These are phyloP conservation scores for Domatiomyces globalis DNA, from an alignment of 2,329 filamentous ascomycete genomes.

Conservation along the genomic window DNA sequence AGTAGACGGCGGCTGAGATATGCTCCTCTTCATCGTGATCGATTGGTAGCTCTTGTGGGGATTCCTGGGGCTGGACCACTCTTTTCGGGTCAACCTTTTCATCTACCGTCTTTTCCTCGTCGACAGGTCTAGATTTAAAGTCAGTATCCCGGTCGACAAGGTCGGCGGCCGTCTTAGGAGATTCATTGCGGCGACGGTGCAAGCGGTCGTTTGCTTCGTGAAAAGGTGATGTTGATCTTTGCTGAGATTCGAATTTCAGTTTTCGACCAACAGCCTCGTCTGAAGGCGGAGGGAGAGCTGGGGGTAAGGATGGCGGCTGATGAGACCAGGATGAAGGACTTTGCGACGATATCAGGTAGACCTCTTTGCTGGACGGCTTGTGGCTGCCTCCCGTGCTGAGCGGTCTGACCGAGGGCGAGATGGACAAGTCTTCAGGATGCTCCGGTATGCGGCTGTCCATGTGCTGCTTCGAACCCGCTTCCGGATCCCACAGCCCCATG, in stretches of 20 bases:
- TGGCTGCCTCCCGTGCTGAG: not conserved
- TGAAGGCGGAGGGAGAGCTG: not conserved
- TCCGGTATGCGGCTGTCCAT: not conserved
- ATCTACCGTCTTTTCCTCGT: not conserved
- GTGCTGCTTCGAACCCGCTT: constrained; percentile 4
- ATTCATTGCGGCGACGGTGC: not conserved
- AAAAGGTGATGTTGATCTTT: not conserved
- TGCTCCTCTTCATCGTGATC: constrained; percentile 44
- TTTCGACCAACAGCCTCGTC: not conserved
- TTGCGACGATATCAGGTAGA: not conserved
- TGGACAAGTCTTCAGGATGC: not conserved
- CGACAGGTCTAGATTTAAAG: not conserved
- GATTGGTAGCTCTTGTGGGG: not conserved
- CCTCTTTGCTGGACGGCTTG: not conserved
- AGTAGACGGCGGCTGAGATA: constrained; percentile 51
- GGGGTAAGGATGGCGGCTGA: not conserved
- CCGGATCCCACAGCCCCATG: constrained; percentile 45
- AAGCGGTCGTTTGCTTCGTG: not conserved
- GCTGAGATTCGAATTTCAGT: not conserved
- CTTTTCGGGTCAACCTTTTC: not conserved
- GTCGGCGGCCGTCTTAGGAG: not conserved
- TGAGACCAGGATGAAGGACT: not conserved
- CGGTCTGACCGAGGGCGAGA: not conserved
- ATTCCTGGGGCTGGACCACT: not conserved
- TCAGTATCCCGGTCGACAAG: not conserved